Evolutionary conservation across 331 rosid genomes (phyloP), one percentile per base, ranked within the genome.

Genomic region (Pyracantha coccinea): DNA sequence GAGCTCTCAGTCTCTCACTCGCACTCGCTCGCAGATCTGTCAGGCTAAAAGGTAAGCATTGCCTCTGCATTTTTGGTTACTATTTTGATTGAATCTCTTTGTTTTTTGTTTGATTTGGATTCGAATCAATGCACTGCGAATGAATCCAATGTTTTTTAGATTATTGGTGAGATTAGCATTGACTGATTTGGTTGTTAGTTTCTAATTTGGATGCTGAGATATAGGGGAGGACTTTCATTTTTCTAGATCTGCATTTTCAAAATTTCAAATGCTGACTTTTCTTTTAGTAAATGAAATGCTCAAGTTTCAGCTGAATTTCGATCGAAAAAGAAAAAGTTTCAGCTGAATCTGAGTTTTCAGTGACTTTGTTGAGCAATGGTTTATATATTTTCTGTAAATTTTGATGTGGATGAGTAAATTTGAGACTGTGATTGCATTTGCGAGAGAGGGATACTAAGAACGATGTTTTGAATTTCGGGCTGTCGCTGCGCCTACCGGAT

Each of bases 221-320:
- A 38, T 38, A 38, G 44, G 44, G 44, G 44, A 38, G 44, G 44
- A 38, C 44, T 0, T 38, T 38, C 44, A 38, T 0, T 38, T 64
- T 33, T 35, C 57, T 77, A 73, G 85, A 82, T 82, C 85, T 82
- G 85, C 75, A n/a, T 38, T 38, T 38, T 0, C 44, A 38, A 9
- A 38, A 38, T 50, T 38, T 38, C 17, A 54, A 52, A 27, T n/a
- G 58, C 75, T 32, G 31, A 8, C n/a, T 54, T 77, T 65, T 58
- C 1, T 38, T 38, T 9, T 35, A 8, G 35, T 38, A 0, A 72
- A 38, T 29, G n/a, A 10, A 21, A 5, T 28, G 28, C 44, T 24
- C 8, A 23, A 72, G 54, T 25, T 41, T 7, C 8, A 60, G 38
- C 32, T 41, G 78, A 76, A 59, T 66, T 60, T 50, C 55, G 55